Evolutionary conservation across 2,329 filamentous ascomycete species (phyloP).

Genomic region (Colletotrichum sp.): DNA sequence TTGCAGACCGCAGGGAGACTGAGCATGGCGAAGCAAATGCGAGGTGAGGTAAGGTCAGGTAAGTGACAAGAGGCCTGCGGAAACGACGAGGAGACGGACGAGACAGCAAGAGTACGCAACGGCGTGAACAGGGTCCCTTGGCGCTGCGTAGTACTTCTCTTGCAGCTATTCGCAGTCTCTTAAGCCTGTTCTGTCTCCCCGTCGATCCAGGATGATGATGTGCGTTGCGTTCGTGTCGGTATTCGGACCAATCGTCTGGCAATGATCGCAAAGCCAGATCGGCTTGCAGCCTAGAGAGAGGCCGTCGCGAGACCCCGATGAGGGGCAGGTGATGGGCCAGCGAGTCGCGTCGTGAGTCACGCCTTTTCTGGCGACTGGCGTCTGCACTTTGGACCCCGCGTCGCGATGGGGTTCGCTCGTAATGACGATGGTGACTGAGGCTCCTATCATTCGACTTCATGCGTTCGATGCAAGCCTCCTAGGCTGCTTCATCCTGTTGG

Average conservation of each 20-base stretch:
- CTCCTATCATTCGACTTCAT: not conserved
- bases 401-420: not conserved
- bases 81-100: not conserved
- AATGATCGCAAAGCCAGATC: not conserved
- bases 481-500: not conserved
- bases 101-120: not conserved
- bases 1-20: not conserved
- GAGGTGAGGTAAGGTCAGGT: not conserved
- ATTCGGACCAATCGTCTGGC: not conserved
- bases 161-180: not conserved
- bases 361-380: not conserved
- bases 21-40: not conserved
- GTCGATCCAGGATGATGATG: constrained; percentile 10
- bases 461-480: not conserved
- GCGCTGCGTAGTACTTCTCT: constrained; percentile 19
- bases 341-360: constrained; percentile 17
- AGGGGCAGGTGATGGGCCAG: not conserved
- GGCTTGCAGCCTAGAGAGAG: not conserved
- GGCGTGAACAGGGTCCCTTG: not conserved
- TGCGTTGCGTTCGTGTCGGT: not conserved
- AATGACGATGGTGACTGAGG: not conserved
- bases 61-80: not conserved
- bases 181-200: not conserved
- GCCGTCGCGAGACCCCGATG: constrained; percentile 3
- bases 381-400: constrained; percentile 1